These are phyloP conservation scores for Alternaria sp. DNA, from an alignment of 2,329 filamentous ascomycete genomes.

Conservation along the genomic window DNA sequence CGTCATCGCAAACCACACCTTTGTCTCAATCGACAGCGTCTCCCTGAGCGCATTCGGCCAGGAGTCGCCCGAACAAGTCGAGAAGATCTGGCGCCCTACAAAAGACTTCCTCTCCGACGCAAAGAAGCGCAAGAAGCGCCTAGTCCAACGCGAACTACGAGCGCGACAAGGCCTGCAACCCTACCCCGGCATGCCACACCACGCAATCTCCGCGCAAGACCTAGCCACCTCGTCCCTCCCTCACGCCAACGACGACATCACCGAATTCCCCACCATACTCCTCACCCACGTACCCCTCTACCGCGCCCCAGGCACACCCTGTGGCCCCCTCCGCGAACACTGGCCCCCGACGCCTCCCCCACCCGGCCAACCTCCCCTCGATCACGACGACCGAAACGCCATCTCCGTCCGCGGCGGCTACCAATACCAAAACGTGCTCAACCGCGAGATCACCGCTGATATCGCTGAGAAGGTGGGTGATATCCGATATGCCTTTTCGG, in stretches of 20 bases:
- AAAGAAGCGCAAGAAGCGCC: slow-evolving; percentile 68
- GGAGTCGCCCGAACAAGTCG: slow-evolving; percentile 56
- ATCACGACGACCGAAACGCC: slow-evolving; percentile 74
- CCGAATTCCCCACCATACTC: slow-evolving; percentile 82
- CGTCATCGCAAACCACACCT: slow-evolving; percentile 91
- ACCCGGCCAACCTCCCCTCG: slow-evolving; percentile 62
- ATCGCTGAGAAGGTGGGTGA: slow-evolving; percentile 81
- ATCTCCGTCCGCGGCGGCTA: slow-evolving; percentile 81
- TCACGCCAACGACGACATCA: slow-evolving; percentile 50
- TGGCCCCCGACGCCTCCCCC: slow-evolving; percentile 73
- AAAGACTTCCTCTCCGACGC: slow-evolving; percentile 76
- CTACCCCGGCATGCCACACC: slow-evolving; percentile 64
- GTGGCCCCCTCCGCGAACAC: slow-evolving; percentile 83
- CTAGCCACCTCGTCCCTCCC: slow-evolving; percentile 38
- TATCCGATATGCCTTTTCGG: slow-evolving; percentile 85
- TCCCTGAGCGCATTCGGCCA: slow-evolving; percentile 79
- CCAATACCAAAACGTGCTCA: slow-evolving; percentile 96
- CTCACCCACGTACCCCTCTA: slow-evolving; percentile 92
- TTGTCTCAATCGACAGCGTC: slow-evolving; percentile 88
- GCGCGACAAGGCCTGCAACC: slow-evolving; percentile 67
- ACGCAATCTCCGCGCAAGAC: slow-evolving; percentile 64
- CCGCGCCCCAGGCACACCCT: slow-evolving; percentile 80
- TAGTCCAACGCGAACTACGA: slow-evolving; percentile 71
- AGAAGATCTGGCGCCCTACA: slow-evolving; percentile 75
- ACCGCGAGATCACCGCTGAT: slow-evolving; percentile 73